Conservation (phyloP, 805 yeast genomes). For the Ogataea haglerorum region DNA sequence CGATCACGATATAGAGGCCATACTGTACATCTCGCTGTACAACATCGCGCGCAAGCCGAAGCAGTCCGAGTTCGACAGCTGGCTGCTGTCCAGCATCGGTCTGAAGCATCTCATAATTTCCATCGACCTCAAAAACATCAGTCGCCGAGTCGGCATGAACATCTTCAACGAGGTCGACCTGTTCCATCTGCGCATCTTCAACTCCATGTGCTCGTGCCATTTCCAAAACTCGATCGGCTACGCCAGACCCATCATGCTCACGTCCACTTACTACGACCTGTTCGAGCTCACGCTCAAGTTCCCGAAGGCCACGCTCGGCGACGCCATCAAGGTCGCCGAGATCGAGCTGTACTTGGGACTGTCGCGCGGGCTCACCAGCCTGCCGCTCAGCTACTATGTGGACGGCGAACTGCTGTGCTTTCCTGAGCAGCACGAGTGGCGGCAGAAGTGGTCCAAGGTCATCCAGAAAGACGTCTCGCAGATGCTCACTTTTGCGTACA, state of each 20-base stretch:
- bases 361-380: constrained; percentile 15
- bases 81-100: constrained; percentile 52
- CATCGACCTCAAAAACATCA: constrained; percentile 42
- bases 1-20: constrained; percentile 60
- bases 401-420: constrained; percentile 23
- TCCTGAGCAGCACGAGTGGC: constrained; percentile 44
- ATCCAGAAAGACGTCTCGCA: constrained; percentile 48
- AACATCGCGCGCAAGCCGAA: constrained; percentile 52
- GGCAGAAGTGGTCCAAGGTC: constrained; percentile 41
- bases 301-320: constrained; percentile 51
- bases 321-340: constrained; percentile 51
- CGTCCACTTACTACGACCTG: constrained; percentile 38
- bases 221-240: constrained; percentile 48
- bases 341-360: constrained; percentile 38
- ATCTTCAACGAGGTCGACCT: constrained; percentile 37
- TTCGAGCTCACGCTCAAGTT: constrained; percentile 43
- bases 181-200: constrained; percentile 53
- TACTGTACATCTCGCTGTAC: constrained; percentile 51
- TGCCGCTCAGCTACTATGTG: constrained; percentile 3
- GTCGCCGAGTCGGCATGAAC: constrained; percentile 32
- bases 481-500: constrained; percentile 44
- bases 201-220: constrained; percentile 49
- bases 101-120: constrained; percentile 46
- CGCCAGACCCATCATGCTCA: constrained; percentile 43
- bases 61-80: constrained; percentile 50